Percentiles rank a stretch among this genome's conserved stretches.
Evolutionary conservation across 2,329 filamentous ascomycete species (phyloP).

Genomic region (Phialophora tarda): DNA sequence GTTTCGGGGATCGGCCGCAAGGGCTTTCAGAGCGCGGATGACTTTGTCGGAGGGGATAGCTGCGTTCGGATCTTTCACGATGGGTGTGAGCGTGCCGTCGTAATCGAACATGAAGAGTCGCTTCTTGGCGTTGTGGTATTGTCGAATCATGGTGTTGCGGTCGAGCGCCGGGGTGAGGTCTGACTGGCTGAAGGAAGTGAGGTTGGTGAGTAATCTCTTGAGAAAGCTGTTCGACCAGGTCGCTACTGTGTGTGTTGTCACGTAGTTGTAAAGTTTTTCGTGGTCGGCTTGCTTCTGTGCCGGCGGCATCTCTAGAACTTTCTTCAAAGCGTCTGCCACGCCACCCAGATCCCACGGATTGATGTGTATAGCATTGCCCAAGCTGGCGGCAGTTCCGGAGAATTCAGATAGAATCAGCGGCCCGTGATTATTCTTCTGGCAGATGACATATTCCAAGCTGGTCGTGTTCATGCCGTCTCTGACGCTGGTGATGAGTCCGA

Average conservation of each 20-base stretch:
- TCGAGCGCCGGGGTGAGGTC: conserved; percentile 83
- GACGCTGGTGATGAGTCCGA: conserved; percentile 92
- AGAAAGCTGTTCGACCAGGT: conserved; percentile 83
- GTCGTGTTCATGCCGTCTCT: conserved; percentile 98
- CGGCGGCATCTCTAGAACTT: conserved; percentile 76
- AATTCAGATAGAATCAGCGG: conserved; percentile 96
- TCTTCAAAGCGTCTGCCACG: conserved; percentile 81
- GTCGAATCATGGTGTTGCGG: conserved; percentile 70
- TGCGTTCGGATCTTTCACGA: conserved; percentile 87
- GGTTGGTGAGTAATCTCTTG: conserved; percentile 76
- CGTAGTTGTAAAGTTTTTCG: conserved; percentile 76
- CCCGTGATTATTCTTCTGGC: conserved; percentile 83
- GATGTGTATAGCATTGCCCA: conserved; percentile 88
- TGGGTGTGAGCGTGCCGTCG: conserved; percentile 93
- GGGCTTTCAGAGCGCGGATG: conserved; percentile 75
- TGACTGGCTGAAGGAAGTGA: conserved; percentile 75
- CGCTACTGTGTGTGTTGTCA: conserved; percentile 83
- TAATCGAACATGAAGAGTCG: conserved; percentile 99
- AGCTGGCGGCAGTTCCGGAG: conserved; percentile 86
- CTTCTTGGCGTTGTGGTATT: conserved; percentile 75
- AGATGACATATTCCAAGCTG: conserved; percentile 90
- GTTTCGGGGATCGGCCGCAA: conserved; percentile 81
- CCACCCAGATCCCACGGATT: conserved; percentile 92
- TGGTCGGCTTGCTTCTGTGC: conserved; percentile 73
- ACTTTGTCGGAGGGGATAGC: conserved; percentile 86